phyloP scores from a whole-genome alignment of 1,284 basidiomycete species.

The Moesziomyces antarcticus region DNA sequence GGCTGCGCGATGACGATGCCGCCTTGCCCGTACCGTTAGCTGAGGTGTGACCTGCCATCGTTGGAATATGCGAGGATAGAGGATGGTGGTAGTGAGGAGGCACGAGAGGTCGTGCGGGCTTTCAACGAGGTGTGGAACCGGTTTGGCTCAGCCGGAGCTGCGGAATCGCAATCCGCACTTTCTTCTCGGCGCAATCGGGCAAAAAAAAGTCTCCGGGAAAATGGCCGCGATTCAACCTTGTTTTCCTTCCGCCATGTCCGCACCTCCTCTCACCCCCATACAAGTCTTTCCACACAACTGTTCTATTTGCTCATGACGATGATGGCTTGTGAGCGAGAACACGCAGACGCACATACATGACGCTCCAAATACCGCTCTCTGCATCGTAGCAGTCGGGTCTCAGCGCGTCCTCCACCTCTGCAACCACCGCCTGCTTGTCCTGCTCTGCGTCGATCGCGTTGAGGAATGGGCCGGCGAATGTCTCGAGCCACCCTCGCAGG shows the following conservation, averaged over 20 bases:
- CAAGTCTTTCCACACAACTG: neutral
- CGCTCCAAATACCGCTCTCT: constrained; percentile 14
- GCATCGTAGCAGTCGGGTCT: constrained; percentile 27
- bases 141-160: neutral
- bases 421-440: constrained; percentile 16
- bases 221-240: constrained; percentile 1
- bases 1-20: constrained; percentile 26
- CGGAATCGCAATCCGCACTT: constrained; percentile 4
- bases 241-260: neutral
- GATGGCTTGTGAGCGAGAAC: constrained; percentile 23
- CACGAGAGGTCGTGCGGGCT: neutral
- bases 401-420: constrained; percentile 23
- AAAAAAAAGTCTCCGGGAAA: constrained; percentile 23
- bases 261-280: neutral
- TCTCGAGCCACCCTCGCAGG: constrained; percentile 32
- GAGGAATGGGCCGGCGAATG: constrained; percentile 39
- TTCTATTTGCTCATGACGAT: neutral
- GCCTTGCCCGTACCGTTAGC: too few species aligned
- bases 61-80: neutral
- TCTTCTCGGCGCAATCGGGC: neutral
- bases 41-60: neutral
- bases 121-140: too few species aligned
- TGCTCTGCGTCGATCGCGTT: constrained; percentile 15
- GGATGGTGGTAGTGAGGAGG: neutral
- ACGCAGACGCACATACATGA: constrained; percentile 42